Conservation (phyloP, 169 alveolate genomes). For the Plasmodium ovale region DNA sequence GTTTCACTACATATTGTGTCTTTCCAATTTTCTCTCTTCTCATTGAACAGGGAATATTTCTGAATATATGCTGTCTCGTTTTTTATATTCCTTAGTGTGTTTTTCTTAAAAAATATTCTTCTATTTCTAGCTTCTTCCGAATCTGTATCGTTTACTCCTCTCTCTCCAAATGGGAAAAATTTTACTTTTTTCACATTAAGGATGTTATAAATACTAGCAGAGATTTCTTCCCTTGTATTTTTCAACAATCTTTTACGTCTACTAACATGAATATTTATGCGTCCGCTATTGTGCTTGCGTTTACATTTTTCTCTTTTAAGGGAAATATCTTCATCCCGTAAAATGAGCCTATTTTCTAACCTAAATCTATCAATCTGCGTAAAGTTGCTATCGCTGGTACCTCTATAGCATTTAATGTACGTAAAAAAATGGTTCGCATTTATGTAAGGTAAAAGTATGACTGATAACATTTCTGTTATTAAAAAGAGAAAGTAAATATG, state of each 20-base stretch:
- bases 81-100: slow-evolving; percentile 36
- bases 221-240: not conserved
- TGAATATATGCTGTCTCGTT: slow-evolving; percentile 50
- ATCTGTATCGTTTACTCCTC: not conserved
- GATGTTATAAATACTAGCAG: slow-evolving; percentile 21
- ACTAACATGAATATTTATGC: not conserved
- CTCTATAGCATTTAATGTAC: slow-evolving; percentile 16
- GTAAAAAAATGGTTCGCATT: slow-evolving; percentile 27
- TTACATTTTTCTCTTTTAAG: not conserved
- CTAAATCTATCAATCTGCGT: slow-evolving; percentile 34
- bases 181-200: not conserved
- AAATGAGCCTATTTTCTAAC: slow-evolving; percentile 6
- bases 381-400: slow-evolving; percentile 5
- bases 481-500: slow-evolving; percentile 53
- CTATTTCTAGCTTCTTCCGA: slow-evolving; percentile 19
- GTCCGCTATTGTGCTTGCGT: slow-evolving; percentile 4
- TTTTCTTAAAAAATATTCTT: slow-evolving; percentile 12
- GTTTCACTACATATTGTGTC: slow-evolving; percentile 8
- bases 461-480: slow-evolving; percentile 64
- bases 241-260: not conserved
- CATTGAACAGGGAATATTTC: slow-evolving; percentile 55
- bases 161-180: not conserved
- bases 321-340: not conserved
- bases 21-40: slow-evolving; percentile 27
- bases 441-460: slow-evolving; percentile 41